Percentiles rank a stretch among this genome's conserved stretches.
Conservation (phyloP, 768 basidiomycete species). For the Macrolepiota albuminosa region DNA sequence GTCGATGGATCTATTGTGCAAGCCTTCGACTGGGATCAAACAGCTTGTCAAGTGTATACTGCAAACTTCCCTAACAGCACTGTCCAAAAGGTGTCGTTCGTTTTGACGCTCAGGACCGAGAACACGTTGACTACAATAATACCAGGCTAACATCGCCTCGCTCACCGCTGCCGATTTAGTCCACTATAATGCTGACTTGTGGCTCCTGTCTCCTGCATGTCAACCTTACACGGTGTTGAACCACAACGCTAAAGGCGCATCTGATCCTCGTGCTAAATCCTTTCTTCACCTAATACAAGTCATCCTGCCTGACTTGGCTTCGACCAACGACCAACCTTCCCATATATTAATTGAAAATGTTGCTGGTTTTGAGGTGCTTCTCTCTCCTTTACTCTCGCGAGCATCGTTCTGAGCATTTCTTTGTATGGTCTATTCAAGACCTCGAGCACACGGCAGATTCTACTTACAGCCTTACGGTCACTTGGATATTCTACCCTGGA, state of each 20-base stretch:
- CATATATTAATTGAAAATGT: constrained; percentile 76
- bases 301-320: constrained; percentile 56
- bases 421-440: constrained; percentile 32
- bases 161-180: constrained; percentile 47
- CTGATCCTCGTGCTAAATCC: constrained; percentile 70
- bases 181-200: constrained; percentile 49
- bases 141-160: constrained; percentile 55
- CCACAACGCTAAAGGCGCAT: constrained; percentile 61
- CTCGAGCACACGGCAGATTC: constrained; percentile 55
- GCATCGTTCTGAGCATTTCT: constrained; percentile 3
- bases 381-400: constrained; percentile 4
- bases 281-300: constrained; percentile 66
- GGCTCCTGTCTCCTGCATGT: constrained; percentile 80
- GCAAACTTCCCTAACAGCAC: constrained; percentile 49
- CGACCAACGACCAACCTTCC: constrained; percentile 41
- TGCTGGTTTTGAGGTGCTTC: constrained; percentile 72
- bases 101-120: not conserved
- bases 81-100: constrained; percentile 42
- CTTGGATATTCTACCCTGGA: constrained; percentile 58
- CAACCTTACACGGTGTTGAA: constrained; percentile 83
- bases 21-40: constrained; percentile 85
- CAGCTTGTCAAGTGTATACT: constrained; percentile 64
- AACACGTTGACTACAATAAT: not conserved
- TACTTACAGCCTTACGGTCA: constrained; percentile 46
- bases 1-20: constrained; percentile 45